Evolutionary conservation across 139 green algal genomes (phyloP), one percentile per base, ranked within the genome.

Genomic region (Auxenochlorella protothecoides): DNA sequence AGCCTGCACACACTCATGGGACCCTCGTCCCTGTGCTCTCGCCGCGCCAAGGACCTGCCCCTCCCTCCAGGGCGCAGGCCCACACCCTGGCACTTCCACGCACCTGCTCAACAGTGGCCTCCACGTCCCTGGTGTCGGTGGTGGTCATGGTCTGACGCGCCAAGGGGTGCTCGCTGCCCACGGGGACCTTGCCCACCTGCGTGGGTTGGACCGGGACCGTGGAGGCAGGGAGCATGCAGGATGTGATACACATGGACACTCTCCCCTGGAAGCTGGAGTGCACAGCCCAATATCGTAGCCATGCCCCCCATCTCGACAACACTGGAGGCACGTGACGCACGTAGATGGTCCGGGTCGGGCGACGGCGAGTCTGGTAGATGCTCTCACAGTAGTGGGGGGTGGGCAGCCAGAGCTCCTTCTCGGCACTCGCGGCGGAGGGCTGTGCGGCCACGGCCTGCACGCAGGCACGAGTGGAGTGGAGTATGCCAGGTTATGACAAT

Each of bases 121-220:
- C 72, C 8, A 99, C 83, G 75, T 99, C 83, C 5, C 89, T 73
- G 0, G 95, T 99, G 84, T 98, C 91, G 5, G 94, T 97, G 2
- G 95, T 99, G 15, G 93, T 98, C 95, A 99, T 99, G 61, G 95
- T 99, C 81, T 99, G 95, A 66, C 95, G 79, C 2, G 89, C 89
- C 71, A 99, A 90, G 5, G 79, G 81, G 83, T 99, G 95, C 16
- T 94, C 83, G 75, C 87, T 92, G 66, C 95, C 95, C 2, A 98
- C 84, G 54, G 88, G 85, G 53, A 99, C 92, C 11, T 93, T 90
- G 60, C 94, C 94, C 81, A 97, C 90, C 89, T 94, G 81, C 78
- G 1, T 44, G 27, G 27, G 27, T 44, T 44, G 27, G 27, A 81
- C 9, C 14, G 53, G 53, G 16, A 64, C 12, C 13, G 12, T 3